Conservation (phyloP, 805 yeast genomes). For the Saturnispora hagleri region DNA sequence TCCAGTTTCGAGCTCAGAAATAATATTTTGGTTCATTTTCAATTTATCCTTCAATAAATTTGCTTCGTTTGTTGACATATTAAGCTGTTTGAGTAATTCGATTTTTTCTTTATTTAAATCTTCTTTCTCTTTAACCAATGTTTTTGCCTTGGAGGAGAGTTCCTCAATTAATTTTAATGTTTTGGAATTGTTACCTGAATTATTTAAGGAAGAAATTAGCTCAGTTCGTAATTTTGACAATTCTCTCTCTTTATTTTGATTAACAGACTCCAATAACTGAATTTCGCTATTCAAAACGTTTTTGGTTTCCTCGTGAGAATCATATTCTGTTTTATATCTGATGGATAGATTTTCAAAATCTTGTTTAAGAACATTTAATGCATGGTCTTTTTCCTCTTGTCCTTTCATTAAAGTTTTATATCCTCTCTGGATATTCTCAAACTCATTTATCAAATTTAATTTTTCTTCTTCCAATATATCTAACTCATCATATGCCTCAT, state of each 20-base stretch:
- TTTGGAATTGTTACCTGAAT: background rate
- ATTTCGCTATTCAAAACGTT: constrained; percentile 7
- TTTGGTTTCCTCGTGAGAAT: constrained; percentile 19
- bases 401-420: constrained; percentile 8
- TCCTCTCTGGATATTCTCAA: constrained; percentile 25
- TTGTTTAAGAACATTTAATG: constrained; percentile 14
- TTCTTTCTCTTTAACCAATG: constrained; percentile 1
- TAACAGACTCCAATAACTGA: constrained; percentile 12
- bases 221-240: constrained; percentile 3
- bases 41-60: background rate
- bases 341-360: constrained; percentile 32
- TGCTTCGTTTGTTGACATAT: background rate
- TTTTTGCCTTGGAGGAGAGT: constrained; percentile 8
- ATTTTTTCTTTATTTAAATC: background rate
- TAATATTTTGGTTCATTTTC: background rate
- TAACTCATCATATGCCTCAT: constrained; percentile 27
- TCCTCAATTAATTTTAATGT: constrained; percentile 3
- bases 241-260: constrained; percentile 11
- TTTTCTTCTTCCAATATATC: constrained; percentile 31
- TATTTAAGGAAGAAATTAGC: background rate
- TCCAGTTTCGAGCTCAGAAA: constrained; percentile 16
- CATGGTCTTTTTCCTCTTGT: background rate
- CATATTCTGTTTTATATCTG: constrained; percentile 24
- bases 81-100: background rate
- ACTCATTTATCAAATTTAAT: constrained; percentile 28